Evolutionary conservation across 2,329 filamentous ascomycete species (phyloP).

Genomic region (Nannizziopsis arthrosporioides): DNA sequence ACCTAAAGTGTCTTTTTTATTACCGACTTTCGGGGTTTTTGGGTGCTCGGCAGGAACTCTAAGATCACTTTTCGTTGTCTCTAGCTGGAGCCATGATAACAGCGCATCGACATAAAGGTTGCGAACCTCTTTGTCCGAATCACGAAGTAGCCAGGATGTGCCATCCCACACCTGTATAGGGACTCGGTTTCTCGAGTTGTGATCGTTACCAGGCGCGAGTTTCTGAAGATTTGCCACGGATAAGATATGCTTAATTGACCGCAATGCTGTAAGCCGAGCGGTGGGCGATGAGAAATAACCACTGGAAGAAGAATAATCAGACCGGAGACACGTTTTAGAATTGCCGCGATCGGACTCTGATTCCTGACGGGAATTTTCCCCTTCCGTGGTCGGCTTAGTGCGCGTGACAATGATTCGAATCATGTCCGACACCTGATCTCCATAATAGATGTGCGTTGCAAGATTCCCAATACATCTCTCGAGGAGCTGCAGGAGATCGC

Average conservation of each 20-base stretch:
- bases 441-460: conserved; percentile 92
- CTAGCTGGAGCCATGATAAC: conserved; percentile 71
- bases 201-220: conserved; percentile 47
- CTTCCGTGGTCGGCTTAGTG: conserved; percentile 54
- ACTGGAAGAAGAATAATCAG: conserved; percentile 29
- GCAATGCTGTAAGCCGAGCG: conserved; percentile 54
- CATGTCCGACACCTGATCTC: conserved; percentile 93
- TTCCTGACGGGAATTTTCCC: conserved; percentile 29
- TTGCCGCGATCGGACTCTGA: conserved; percentile 36
- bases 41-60: conserved; percentile 48
- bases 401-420: conserved; percentile 66
- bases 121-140: conserved; percentile 64
- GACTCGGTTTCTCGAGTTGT: conserved; percentile 61
- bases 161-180: conserved; percentile 83
- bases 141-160: conserved; percentile 84
- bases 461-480: conserved; percentile 80
- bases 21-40: conserved; percentile 34
- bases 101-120: conserved; percentile 77
- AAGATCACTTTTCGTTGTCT: conserved; percentile 57
- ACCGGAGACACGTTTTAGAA: background rate
- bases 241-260: conserved; percentile 70
- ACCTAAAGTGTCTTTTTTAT: conserved; percentile 34
- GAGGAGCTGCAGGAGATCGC: conserved; percentile 56
- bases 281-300: conserved; percentile 53
- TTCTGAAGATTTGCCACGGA: conserved; percentile 63